Evolutionary conservation across 2,329 filamentous ascomycete species (phyloP).

Genomic region (Diaporthe sp.): DNA sequence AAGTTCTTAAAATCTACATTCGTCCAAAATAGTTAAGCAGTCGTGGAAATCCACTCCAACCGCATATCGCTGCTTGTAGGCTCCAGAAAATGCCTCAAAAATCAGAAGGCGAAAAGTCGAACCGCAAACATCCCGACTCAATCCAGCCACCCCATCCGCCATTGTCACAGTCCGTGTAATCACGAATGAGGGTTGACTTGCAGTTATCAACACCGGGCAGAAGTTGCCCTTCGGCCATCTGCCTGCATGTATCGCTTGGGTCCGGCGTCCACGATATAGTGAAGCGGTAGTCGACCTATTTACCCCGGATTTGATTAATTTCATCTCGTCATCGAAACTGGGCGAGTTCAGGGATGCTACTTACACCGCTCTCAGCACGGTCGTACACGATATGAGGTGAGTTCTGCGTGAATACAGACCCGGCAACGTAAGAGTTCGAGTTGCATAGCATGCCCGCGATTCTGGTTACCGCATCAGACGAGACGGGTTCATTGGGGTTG

Average conservation of each 20-base stretch:
- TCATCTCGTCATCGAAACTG: too few species aligned
- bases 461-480: neutral
- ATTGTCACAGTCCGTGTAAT: neutral
- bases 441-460: neutral
- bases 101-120: neutral
- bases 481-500: neutral
- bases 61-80: neutral
- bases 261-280: conserved; percentile 3
- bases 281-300: neutral
- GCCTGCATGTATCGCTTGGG: neutral
- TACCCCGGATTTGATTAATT: neutral
- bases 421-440: neutral
- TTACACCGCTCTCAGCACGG: neutral
- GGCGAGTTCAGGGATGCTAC: neutral
- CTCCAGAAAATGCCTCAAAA: neutral
- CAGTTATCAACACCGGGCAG: neutral
- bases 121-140: neutral
- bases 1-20: neutral
- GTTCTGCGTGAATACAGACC: neutral
- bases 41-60: neutral
- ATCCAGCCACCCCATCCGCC: neutral
- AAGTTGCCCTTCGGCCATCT: neutral
- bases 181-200: neutral
- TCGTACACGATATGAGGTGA: neutral
- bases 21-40: neutral